phyloP scores from a whole-genome alignment of 495 filamentous ascomycete genomes.

The Barbatosphaeria neglecta region DNA sequence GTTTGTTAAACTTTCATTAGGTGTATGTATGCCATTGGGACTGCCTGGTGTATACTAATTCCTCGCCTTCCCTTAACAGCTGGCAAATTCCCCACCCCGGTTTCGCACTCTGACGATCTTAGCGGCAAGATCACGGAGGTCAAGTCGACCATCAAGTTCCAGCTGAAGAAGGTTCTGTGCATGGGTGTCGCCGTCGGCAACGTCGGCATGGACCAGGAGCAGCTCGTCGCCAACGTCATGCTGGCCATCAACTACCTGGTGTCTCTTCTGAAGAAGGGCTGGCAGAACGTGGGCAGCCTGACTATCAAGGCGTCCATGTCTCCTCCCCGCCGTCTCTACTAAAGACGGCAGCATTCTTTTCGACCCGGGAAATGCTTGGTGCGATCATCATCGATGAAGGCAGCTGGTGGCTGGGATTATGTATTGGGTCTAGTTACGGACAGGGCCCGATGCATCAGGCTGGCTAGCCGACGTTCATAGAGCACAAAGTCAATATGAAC shows the following conservation, averaged over 20 bases:
- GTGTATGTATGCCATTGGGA: no score
- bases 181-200: conserved; percentile 98
- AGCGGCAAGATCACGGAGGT: conserved; percentile 90
- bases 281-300: conserved; percentile 99
- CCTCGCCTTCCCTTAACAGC: no score
- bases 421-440: no score
- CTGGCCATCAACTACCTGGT: conserved; percentile 99
- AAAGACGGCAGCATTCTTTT: no score
- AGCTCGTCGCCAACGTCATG: conserved; percentile 89
- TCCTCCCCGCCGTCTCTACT: conserved; percentile 92
- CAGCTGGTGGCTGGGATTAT: no score
- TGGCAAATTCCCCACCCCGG: conserved; percentile 97
- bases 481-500: no score
- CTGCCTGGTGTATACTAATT: background rate
- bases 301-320: conserved; percentile 99
- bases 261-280: conserved; percentile 98
- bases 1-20: no score
- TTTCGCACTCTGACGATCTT: conserved; percentile 92
- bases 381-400: no score
- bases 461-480: no score
- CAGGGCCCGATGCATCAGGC: no score
- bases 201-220: conserved; percentile 92
- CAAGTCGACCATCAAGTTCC: conserved; percentile 99
- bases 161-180: conserved; percentile 99
- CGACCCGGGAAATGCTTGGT: no score